These are phyloP conservation scores for Cicer judaicum DNA, from an alignment of 306 rosid species.

Conservation along the genomic window DNA sequence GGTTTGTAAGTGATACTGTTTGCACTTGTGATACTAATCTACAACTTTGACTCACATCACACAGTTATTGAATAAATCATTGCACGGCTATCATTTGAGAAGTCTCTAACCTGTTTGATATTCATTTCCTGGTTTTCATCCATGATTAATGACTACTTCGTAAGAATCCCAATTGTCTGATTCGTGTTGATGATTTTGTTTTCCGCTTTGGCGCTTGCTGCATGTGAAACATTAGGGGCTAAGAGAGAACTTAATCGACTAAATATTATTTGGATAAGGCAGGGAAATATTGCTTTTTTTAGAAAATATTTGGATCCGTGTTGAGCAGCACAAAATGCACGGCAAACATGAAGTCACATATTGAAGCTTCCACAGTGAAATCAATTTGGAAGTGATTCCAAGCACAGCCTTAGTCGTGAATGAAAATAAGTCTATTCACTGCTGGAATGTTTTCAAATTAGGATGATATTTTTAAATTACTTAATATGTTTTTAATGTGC, in stretches of 20 bases:
- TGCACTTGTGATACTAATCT: slow-evolving; percentile 10
- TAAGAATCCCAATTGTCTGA: background rate
- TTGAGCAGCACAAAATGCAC: no score
- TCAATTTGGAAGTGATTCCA: no score
- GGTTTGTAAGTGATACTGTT: background rate
- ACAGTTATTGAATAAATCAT: no score
- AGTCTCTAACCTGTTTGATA: slow-evolving; percentile 8
- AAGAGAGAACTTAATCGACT: background rate
- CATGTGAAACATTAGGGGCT: background rate
- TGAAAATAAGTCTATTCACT: background rate
- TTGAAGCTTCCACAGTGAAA: no score
- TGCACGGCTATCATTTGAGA: slow-evolving; percentile 19
- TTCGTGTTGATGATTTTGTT: slow-evolving; percentile 16
- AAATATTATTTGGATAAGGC: slow-evolving; percentile 5
- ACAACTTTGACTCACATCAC: no score
- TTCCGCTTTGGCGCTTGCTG: slow-evolving; percentile 11
- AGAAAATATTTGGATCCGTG: no score
- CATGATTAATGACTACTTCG: background rate
- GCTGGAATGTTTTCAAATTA: background rate
- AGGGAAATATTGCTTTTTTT: slow-evolving; percentile 18
- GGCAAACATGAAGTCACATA: no score
- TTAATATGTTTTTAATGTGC: background rate
- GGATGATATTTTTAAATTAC: slow-evolving; percentile 1
- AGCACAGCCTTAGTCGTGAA: background rate
- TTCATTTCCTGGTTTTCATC: background rate